phyloP scores from a whole-genome alignment of 108 stramenopile genomes.

The Fragilaria crotonensis region DNA sequence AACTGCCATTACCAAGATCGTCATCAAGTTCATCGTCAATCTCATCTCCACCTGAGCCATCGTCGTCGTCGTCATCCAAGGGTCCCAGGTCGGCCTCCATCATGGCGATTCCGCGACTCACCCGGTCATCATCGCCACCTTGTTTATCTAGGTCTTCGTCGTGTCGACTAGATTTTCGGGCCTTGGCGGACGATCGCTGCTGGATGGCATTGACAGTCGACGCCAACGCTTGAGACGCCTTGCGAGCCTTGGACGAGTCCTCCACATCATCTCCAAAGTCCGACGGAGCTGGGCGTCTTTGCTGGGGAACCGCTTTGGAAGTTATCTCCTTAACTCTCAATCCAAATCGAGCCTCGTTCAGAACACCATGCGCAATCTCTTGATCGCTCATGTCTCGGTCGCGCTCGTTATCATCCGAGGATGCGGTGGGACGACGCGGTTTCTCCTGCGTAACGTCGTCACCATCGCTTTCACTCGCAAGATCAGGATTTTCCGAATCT shows the following conservation, averaged over 20 bases:
- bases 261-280: constrained; percentile 54
- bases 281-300: constrained; percentile 11
- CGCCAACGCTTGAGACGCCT: constrained; percentile 40
- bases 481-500: constrained; percentile 1
- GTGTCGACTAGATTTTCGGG: constrained; percentile 21
- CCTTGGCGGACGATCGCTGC: constrained; percentile 44
- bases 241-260: constrained; percentile 27
- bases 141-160: constrained; percentile 45
- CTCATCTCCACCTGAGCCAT: constrained; percentile 20
- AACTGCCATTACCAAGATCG: constrained; percentile 33
- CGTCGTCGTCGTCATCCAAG: constrained; percentile 29
- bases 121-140: constrained; percentile 26
- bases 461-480: neutral
- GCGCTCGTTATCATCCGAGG: constrained; percentile 12
- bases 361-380: constrained; percentile 9
- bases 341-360: constrained; percentile 69
- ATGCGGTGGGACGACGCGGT: neutral
- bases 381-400: no score
- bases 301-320: constrained; percentile 1
- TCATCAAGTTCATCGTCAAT: constrained; percentile 38
- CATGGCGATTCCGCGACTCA: constrained; percentile 58
- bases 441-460: neutral
- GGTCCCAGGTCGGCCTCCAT: constrained; percentile 75
- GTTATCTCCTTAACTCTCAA: constrained; percentile 56
- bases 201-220: constrained; percentile 67